phyloP scores from a whole-genome alignment of 805 yeast genomes.

The Candida pseudoglaebosa region DNA sequence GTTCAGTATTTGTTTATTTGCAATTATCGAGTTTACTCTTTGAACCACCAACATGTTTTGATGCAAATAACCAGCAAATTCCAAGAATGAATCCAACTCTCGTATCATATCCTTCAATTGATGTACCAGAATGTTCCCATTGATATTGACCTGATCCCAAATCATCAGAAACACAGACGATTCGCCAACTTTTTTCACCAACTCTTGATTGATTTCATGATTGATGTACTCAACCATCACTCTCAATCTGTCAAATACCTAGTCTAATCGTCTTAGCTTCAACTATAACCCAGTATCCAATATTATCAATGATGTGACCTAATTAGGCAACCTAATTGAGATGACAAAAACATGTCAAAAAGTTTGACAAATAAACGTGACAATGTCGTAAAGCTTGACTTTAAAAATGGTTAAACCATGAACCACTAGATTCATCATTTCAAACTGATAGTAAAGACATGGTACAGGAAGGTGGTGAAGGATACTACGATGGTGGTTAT shows the following conservation, averaged over 20 bases:
- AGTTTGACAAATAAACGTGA: conserved; percentile 2
- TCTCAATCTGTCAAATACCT: not conserved
- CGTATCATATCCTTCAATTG: conserved; percentile 4
- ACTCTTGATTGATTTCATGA: not conserved
- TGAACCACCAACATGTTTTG: not conserved
- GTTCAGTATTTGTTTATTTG: not conserved
- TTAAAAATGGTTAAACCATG: too few species aligned
- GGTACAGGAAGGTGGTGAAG: conserved; percentile 7
- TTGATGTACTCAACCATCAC: not conserved
- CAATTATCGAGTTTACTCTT: not conserved
- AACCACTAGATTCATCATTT: too few species aligned
- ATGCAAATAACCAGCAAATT: not conserved
- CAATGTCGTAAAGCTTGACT: not conserved
- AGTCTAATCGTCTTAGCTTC: too few species aligned
- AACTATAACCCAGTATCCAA: not conserved
- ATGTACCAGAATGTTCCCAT: not conserved
- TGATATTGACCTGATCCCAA: not conserved
- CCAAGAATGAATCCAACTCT: conserved; percentile 1
- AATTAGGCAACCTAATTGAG: not conserved
- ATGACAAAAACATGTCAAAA: not conserved
- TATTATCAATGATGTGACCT: too few species aligned
- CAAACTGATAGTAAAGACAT: not conserved
- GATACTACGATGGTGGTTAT: conserved; percentile 6
- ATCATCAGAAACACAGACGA: not conserved
- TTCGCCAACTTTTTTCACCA: not conserved